Evolutionary conservation across 768 basidiomycete species (phyloP), one percentile per base, ranked within the genome.

Genomic region (Candolleomyces efflorescens): DNA sequence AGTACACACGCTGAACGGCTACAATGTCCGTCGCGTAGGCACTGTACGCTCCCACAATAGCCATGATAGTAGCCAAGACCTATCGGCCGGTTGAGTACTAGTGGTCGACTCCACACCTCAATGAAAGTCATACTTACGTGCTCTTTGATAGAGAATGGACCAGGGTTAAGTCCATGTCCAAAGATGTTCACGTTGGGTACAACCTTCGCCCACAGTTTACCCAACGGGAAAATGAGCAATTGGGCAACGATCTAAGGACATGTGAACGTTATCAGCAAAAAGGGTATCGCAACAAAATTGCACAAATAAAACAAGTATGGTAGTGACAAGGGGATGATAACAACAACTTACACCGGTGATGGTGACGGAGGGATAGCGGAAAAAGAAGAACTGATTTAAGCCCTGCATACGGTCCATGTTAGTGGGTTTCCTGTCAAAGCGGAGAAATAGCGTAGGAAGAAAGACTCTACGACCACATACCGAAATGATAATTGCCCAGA

Each of bases 21-120:
- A 89, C 77, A 41, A 89, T 82, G 59, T 89, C 90, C 10, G 86
- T 88, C 32, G 87, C 88, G 56, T 91, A 92, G 22, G 88, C 88
- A 9, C 83, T 80, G 44, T 71, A 66, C 7, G 65, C 64, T 47
- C 75, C 78, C 22, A 77, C 73, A 1, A 70, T 67, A 22, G 72
- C 71, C 73, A 71, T 81, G 55, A 86, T 80, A 44, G 83, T 84
- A 58, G 84, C 77, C 58, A 85, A 68, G 32, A 88, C 87, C 69
- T 75, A 56, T 36, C n/a, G 10, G 22, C 20, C 48, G 46, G 45
- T 22, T 36, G n/a, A n/a, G n/a, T n/a, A n/a, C n/a, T n/a, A n/a
- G n/a, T 32, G 38, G 45, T 18, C 3, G 22, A 13, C 45, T n/a
- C 3, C 27, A 20, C 20, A 5, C 49, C 12, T 41, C 20, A 18